Conservation (phyloP, 805 yeast species). For the Lachancea quebecensis region DNA sequence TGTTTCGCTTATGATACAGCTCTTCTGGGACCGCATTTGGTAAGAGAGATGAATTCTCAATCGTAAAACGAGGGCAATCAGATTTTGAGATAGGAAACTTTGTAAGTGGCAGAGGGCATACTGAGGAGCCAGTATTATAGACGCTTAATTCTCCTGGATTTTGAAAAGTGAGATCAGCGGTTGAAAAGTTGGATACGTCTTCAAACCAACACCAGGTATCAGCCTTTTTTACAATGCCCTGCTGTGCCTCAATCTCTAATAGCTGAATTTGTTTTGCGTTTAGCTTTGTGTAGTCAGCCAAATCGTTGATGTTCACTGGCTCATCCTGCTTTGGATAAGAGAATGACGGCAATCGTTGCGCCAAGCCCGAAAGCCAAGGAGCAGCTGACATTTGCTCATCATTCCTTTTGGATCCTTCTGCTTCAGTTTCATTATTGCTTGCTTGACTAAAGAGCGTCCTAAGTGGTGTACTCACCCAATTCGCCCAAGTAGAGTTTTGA, state of each 20-base stretch:
- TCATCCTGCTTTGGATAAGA: constrained; percentile 2
- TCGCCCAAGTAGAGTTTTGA: background rate
- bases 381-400: background rate
- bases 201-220: constrained; percentile 31
- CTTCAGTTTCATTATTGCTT: background rate
- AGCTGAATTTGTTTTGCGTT: constrained; percentile 21
- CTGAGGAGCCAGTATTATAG: constrained; percentile 24
- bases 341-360: constrained; percentile 1
- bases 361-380: constrained; percentile 2
- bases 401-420: background rate
- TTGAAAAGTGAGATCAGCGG: constrained; percentile 9
- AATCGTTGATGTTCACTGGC: constrained; percentile 12
- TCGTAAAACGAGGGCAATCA: constrained; percentile 18
- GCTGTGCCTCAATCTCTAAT: constrained; percentile 23
- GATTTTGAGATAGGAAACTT: constrained; percentile 18
- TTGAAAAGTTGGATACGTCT: constrained; percentile 15
- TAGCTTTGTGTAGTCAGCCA: constrained; percentile 23
- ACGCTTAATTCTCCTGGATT: constrained; percentile 26
- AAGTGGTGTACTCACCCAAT: background rate
- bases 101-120: constrained; percentile 23
- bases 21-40: constrained; percentile 25
- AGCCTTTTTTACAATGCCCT: constrained; percentile 15
- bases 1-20: constrained; percentile 29
- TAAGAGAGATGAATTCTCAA: constrained; percentile 26
- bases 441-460: background rate